phyloP scores from a whole-genome alignment of 148 eudicot species.

The Hydrangea macrophylla region DNA sequence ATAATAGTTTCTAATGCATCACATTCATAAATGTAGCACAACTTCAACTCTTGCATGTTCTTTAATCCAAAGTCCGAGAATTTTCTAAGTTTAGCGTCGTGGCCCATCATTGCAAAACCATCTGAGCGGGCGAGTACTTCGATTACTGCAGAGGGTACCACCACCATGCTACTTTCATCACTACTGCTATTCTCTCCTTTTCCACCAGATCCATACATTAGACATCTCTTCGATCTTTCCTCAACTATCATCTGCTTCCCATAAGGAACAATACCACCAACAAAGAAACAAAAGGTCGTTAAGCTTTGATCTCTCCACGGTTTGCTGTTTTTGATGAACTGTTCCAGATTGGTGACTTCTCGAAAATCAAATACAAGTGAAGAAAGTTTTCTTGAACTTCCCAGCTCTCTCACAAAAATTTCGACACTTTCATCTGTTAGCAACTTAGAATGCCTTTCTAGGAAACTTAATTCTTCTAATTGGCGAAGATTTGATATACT shows the following conservation, averaged over 20 bases:
- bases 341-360: background rate
- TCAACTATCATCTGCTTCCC: background rate
- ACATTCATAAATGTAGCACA: background rate
- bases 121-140: background rate
- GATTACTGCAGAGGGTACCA: background rate
- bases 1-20: background rate
- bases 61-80: background rate
- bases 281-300: too few relatives aligned
- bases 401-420: background rate
- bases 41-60: too few relatives aligned
- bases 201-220: background rate
- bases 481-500: too few relatives aligned
- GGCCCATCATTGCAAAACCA: background rate
- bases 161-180: too few relatives aligned
- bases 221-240: background rate
- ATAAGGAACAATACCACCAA: too few relatives aligned
- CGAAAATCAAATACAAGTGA: background rate
- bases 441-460: background rate
- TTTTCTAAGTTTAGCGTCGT: background rate
- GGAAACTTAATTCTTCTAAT: too few relatives aligned
- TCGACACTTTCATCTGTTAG: background rate
- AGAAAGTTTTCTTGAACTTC: background rate
- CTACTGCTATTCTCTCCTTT: too few relatives aligned
- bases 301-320: too few relatives aligned
- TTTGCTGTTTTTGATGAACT: slow-evolving; percentile 1